A percentile compares a stretch with the other conserved stretches of the same genome.
Conservation (phyloP, 2,329 filamentous ascomycete species). For the Clonostachys sp. region DNA sequence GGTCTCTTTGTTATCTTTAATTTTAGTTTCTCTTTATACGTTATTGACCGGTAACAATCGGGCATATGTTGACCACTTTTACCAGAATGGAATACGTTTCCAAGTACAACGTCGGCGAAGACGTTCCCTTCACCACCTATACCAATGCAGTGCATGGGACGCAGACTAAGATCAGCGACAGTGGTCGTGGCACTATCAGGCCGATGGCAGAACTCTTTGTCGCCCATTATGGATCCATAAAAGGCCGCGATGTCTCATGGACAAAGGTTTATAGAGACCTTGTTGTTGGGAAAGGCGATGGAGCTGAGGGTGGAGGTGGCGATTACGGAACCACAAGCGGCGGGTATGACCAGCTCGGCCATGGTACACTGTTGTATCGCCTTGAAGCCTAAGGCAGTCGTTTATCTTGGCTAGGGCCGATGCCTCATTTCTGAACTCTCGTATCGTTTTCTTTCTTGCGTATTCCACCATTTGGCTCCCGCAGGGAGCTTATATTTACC, state of each 20-base stretch:
- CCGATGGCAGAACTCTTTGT: constrained; percentile 32
- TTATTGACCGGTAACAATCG: too few relatives aligned
- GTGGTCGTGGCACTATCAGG: constrained; percentile 21
- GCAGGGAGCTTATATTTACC: too few relatives aligned
- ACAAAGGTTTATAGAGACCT: constrained; percentile 27
- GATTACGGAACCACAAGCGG: constrained; percentile 32
- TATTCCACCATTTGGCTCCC: too few relatives aligned
- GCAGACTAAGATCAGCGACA: constrained; percentile 22
- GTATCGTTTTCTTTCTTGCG: too few relatives aligned
- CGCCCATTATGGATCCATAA: constrained; percentile 29
- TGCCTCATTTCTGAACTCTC: too few relatives aligned
- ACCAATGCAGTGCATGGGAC: constrained; percentile 26
- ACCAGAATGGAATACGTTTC: constrained; percentile 25
- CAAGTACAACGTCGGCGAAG: constrained; percentile 34
- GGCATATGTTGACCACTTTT: neutral
- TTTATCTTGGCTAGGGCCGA: too few relatives aligned
- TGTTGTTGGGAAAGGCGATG: constrained; percentile 21
- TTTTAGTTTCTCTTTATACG: too few relatives aligned
- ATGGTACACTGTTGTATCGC: constrained; percentile 20
- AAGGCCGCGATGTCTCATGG: constrained; percentile 26
- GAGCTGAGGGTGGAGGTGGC: constrained; percentile 36
- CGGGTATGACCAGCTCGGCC: constrained; percentile 31
- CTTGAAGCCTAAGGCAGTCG: neutral
- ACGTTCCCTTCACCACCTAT: constrained; percentile 34
- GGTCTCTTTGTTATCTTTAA: neutral